Conservation (phyloP, 768 basidiomycete genomes). For the Boletus huronensis region DNA sequence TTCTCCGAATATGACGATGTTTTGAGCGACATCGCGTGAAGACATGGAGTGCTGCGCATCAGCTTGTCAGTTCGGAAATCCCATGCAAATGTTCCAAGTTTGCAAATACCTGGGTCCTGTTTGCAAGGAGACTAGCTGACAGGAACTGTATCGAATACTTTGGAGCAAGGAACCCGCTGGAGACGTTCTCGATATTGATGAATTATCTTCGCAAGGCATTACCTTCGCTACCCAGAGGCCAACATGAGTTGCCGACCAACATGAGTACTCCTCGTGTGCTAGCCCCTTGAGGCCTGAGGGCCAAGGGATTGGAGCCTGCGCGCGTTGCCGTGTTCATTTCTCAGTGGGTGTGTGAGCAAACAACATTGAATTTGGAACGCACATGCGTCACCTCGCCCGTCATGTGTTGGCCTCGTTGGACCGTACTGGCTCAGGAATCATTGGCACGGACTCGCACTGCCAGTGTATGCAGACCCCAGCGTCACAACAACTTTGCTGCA, state of each 20-base stretch:
- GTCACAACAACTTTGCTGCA: neutral
- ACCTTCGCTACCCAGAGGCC: neutral
- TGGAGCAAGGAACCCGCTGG: neutral
- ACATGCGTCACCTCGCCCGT: neutral
- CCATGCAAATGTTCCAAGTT: neutral
- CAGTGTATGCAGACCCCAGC: neutral
- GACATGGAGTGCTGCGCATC: constrained; percentile 13
- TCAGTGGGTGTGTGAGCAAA: neutral
- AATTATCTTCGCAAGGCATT: neutral
- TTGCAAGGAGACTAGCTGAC: neutral
- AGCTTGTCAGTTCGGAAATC: constrained; percentile 5
- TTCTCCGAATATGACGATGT: constrained; percentile 32
- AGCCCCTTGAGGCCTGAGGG: constrained; percentile 6
- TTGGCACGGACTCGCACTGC: neutral
- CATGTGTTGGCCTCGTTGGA: constrained; percentile 2
- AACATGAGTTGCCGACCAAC: constrained; percentile 4
- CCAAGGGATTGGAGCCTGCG: neutral
- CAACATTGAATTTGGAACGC: neutral
- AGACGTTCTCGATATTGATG: neutral
- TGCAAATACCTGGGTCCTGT: constrained; percentile 5
- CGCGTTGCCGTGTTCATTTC: neutral
- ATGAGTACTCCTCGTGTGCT: constrained; percentile 21
- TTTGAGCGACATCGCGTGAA: constrained; percentile 14
- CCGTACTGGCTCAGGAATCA: neutral
- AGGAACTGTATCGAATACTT: neutral